Percentiles rank a stretch among this genome's conserved stretches.
phyloP scores from a whole-genome alignment of 306 rosid species.

The Aeschynomene evenia region DNA sequence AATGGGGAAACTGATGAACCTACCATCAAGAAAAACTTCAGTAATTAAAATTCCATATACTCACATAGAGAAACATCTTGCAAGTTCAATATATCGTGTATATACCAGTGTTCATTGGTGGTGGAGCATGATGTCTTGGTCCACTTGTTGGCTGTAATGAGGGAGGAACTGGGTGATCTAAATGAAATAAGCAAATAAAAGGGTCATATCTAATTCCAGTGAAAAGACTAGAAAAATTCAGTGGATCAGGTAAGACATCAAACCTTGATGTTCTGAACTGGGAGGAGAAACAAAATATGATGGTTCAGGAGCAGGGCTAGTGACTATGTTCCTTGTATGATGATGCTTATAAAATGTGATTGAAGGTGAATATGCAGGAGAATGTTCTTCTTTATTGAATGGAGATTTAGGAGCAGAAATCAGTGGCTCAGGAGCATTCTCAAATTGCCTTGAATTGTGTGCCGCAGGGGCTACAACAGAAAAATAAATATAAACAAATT shows the following conservation, averaged over 20 bases:
- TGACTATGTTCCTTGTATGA: constrained; percentile 44
- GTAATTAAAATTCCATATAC: neutral
- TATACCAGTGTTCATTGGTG: constrained; percentile 67
- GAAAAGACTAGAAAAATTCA: neutral
- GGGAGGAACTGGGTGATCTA: constrained; percentile 62
- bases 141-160: constrained; percentile 35
- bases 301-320: constrained; percentile 64
- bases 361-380: constrained; percentile 60
- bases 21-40: constrained; percentile 33
- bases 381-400: constrained; percentile 32
- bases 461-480: constrained; percentile 55
- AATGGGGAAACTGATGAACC: constrained; percentile 52
- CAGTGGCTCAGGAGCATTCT: constrained; percentile 47
- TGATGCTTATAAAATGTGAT: constrained; percentile 47
- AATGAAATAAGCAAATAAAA: constrained; percentile 18
- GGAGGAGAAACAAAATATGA: constrained; percentile 56
- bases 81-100: constrained; percentile 3
- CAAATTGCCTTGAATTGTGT: constrained; percentile 38
- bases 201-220: constrained; percentile 2
- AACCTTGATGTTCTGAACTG: constrained; percentile 54
- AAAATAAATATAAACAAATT: constrained; percentile 25
- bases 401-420: constrained; percentile 51
- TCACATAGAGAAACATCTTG: constrained; percentile 20
- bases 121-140: constrained; percentile 44
- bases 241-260: constrained; percentile 19